These are phyloP conservation scores for Collybia mongolica DNA, from an alignment of 768 basidiomycete genomes.

Conservation along the genomic window DNA sequence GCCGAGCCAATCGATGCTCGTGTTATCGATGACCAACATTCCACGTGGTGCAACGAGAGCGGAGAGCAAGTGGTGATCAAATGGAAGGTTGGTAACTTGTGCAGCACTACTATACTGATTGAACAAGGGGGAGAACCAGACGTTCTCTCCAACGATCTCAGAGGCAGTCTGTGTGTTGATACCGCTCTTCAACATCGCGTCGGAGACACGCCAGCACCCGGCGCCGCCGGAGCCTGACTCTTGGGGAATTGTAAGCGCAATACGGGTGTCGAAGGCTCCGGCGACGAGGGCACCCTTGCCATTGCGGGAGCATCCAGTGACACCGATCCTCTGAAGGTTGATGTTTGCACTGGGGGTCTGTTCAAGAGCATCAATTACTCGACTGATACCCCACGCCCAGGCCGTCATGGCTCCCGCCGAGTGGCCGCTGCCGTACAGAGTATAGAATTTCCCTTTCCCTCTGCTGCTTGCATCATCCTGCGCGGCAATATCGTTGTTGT, in stretches of 20 bases:
- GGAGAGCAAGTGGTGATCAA: slow-evolving; percentile 59
- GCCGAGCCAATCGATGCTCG: slow-evolving; percentile 55
- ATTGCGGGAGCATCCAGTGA: slow-evolving; percentile 60
- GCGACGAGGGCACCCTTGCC: slow-evolving; percentile 62
- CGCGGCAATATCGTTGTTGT: slow-evolving; percentile 53
- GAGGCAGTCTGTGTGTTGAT: slow-evolving; percentile 49
- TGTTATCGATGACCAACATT: slow-evolving; percentile 54
- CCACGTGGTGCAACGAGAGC: slow-evolving; percentile 56
- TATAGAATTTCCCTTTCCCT: slow-evolving; percentile 57
- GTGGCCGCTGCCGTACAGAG: slow-evolving; percentile 45
- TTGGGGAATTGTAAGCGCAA: slow-evolving; percentile 60
- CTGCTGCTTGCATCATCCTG: slow-evolving; percentile 44
- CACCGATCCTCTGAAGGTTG: slow-evolving; percentile 46
- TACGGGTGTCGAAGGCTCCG: slow-evolving; percentile 57
- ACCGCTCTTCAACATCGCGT: slow-evolving; percentile 42
- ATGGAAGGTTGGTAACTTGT: slow-evolving; percentile 43
- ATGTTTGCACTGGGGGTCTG: slow-evolving; percentile 43
- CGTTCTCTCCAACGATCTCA: slow-evolving; percentile 61
- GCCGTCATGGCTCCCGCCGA: slow-evolving; percentile 56
- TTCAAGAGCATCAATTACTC: slow-evolving; percentile 62
- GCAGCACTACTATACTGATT: slow-evolving; percentile 38
- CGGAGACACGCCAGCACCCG: slow-evolving; percentile 60
- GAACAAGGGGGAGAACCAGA: slow-evolving; percentile 57
- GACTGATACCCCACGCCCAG: slow-evolving; percentile 62
- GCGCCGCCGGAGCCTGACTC: slow-evolving; percentile 62